phyloP scores from a whole-genome alignment of 495 filamentous ascomycete genomes.

The Lasiosphaeria ovina region DNA sequence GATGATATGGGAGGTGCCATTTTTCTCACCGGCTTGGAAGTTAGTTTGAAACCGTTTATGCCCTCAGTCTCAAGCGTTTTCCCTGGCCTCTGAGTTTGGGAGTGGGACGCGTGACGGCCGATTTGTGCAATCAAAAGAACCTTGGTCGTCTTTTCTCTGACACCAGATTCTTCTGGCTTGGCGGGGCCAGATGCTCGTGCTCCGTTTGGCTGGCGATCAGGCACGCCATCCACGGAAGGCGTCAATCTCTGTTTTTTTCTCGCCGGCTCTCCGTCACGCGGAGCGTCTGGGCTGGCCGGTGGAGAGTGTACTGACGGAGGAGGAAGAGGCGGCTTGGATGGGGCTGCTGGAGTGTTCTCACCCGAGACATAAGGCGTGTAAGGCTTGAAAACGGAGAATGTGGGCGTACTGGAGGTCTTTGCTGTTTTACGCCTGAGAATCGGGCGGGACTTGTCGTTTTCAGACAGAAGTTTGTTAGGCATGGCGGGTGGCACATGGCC shows the following conservation, averaged over 20 bases:
- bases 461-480: background rate
- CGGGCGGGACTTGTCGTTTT: background rate
- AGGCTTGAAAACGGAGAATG: background rate
- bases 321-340: background rate
- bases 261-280: constrained; percentile 11
- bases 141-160: background rate
- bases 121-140: background rate
- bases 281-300: constrained; percentile 7
- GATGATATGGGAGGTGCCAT: constrained; percentile 5
- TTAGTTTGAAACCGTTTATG: background rate
- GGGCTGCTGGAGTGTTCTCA: background rate
- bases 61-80: background rate
- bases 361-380: too few relatives aligned
- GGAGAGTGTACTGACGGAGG: constrained; percentile 13
- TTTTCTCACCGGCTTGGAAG: constrained; percentile 5
- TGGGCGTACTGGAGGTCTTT: background rate
- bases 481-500: background rate
- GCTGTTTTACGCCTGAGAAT: background rate
- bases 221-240: constrained; percentile 3
- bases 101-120: background rate
- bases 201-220: constrained; percentile 8
- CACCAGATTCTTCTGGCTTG: too few relatives aligned
- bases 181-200: background rate
- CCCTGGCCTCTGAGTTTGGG: background rate
- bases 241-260: constrained; percentile 20